Evolutionary conservation across 78 protist species (phyloP), one percentile per base, ranked within the genome.

Genomic region (Dictyostelium citrinum): DNA sequence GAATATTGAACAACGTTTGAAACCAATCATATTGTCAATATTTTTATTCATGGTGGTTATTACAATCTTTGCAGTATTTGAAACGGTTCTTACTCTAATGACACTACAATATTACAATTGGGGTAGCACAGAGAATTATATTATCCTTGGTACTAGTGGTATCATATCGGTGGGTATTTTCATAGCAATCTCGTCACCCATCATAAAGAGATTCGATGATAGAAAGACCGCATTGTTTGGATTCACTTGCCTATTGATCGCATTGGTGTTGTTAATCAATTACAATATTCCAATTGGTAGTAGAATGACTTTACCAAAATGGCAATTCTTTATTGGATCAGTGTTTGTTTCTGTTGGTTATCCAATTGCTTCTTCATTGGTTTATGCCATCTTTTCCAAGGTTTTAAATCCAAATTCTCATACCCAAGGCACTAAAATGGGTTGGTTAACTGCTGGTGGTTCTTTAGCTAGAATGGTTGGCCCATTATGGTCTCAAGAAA

Each of bases 381-480:
- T 90, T 41, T 90, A 70, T 70, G 76, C 80, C 2, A 80, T 90
- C 22, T 90, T 41, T 33, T 71, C 83, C 4, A 90, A 90, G 49
- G 46, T 90, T 46, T 41, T 90, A n/a, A 84, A 81, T 35, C 90
- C 90, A 14, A 72, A 49, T 6, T 49, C 79, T 4, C 75, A 24
- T 14, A 67, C 75, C 5, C 90, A 81, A 55, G 95, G 95, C 0
- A 68, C 81, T 11, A 35, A 29, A 27, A 90, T 90, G 95, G 95
- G 95, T 67, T 55, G 79, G 72, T 31, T 90, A n/a, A 79, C 95
- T 20, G 51, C 86, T 11, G 79, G 75, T 22, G 95, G 95, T 31
- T 79, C 86, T 35, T 60, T 51, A 17, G 95, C 95, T 5, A 76
- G 95, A 46, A 31, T 70, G 51, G 22, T 71, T 12, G 95, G 95